These are phyloP conservation scores for Aegilops sharonensis DNA, from an alignment of 176 grass and related monocot genomes.

Conservation along the genomic window DNA sequence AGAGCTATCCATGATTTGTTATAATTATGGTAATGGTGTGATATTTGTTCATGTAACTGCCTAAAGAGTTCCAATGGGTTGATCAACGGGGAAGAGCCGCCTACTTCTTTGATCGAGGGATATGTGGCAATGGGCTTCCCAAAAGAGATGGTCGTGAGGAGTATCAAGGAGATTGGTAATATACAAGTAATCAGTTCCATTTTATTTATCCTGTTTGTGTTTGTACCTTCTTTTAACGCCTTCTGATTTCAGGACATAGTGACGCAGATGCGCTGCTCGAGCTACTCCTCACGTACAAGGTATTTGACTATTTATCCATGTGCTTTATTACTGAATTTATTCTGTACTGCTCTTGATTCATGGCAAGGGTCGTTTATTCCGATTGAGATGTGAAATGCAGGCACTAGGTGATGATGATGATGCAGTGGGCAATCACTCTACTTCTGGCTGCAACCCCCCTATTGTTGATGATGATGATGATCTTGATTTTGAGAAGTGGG, in stretches of 20 bases:
- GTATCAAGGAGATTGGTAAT: slow-evolving; percentile 49
- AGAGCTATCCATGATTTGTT: not conserved
- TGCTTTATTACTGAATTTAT: not conserved
- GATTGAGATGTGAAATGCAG: slow-evolving; percentile 37
- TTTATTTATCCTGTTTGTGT: slow-evolving; percentile 6
- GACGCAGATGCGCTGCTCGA: slow-evolving; percentile 61
- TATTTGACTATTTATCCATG: not conserved
- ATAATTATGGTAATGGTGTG: slow-evolving; percentile 5
- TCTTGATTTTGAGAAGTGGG: not conserved
- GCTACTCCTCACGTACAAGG: slow-evolving; percentile 60
- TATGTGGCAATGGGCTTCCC: slow-evolving; percentile 62
- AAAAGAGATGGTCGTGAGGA: slow-evolving; percentile 41
- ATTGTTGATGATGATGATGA: slow-evolving; percentile 5
- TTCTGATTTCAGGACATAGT: slow-evolving; percentile 49
- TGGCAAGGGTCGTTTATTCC: not conserved
- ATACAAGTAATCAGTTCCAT: slow-evolving; percentile 1
- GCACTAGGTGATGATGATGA: slow-evolving; percentile 42
- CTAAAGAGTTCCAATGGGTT: slow-evolving; percentile 32
- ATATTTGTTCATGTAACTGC: slow-evolving; percentile 16
- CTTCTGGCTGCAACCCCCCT: not conserved
- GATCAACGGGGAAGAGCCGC: slow-evolving; percentile 14
- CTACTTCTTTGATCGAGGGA: slow-evolving; percentile 21
- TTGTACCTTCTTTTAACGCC: not conserved
- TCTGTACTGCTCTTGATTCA: not conserved
- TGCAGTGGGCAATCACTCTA: slow-evolving; percentile 14